Conservation (phyloP, 306 rosid species). For the Rosa rugosa region DNA sequence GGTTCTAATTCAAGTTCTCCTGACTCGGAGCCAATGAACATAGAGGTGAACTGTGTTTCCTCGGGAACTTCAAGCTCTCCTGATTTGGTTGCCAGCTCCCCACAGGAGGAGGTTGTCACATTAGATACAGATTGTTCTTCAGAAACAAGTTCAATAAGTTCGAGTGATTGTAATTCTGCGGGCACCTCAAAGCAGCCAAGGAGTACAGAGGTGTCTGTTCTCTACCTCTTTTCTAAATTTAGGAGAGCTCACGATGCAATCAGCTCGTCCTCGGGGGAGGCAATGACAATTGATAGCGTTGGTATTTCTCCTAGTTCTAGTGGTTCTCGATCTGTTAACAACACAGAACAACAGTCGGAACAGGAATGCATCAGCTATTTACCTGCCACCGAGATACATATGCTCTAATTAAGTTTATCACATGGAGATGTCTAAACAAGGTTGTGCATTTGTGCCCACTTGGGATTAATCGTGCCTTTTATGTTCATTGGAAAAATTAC, state of each 20-base stretch:
- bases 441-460: not conserved
- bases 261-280: slow-evolving; percentile 26
- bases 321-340: slow-evolving; percentile 24
- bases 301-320: slow-evolving; percentile 34
- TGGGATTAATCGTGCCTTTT: not conserved
- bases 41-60: slow-evolving; percentile 25
- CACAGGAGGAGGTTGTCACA: slow-evolving; percentile 22
- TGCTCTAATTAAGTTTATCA: slow-evolving; percentile 8
- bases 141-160: not conserved
- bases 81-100: not conserved
- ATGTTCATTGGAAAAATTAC: not conserved
- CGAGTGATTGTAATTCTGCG: slow-evolving; percentile 12
- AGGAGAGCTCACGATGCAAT: slow-evolving; percentile 26
- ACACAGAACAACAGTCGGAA: slow-evolving; percentile 21
- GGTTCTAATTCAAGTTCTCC: slow-evolving; percentile 40
- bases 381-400: slow-evolving; percentile 12
- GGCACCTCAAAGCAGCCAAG: slow-evolving; percentile 20
- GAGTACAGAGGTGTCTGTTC: slow-evolving; percentile 41
- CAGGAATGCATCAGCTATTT: slow-evolving; percentile 30
- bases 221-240: slow-evolving; percentile 52
- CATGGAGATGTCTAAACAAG: not conserved
- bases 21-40: slow-evolving; percentile 30
- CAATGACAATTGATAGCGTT: slow-evolving; percentile 19
- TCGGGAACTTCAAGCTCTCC: slow-evolving; percentile 16
- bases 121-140: slow-evolving; percentile 47